phyloP scores from a whole-genome alignment of 2,329 filamentous ascomycete species.

The Aureobasidium sp. region DNA sequence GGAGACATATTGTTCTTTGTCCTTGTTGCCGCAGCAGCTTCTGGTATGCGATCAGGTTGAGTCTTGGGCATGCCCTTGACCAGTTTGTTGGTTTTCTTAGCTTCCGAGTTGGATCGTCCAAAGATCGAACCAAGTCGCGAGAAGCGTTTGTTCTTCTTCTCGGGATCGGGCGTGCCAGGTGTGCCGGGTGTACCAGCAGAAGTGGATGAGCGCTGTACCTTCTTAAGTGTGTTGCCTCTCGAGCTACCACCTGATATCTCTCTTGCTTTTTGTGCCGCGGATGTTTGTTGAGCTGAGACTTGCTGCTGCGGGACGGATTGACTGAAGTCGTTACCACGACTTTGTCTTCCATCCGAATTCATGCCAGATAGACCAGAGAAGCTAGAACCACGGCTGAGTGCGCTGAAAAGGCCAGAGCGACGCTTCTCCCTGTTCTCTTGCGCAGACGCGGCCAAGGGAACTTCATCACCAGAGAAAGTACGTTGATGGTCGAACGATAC shows the following conservation, averaged over 20 bases:
- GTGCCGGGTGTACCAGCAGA: slow-evolving; percentile 17
- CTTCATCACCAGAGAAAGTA: slow-evolving; percentile 12
- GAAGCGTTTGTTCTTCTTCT: slow-evolving; percentile 39
- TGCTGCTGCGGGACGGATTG: neutral
- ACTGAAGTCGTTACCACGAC: neutral
- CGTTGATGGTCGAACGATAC: neutral
- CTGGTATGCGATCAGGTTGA: neutral
- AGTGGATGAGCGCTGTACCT: slow-evolving; percentile 24
- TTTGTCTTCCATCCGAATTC: neutral
- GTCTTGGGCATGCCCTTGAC: slow-evolving; percentile 8
- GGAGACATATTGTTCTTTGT: slow-evolving; percentile 10
- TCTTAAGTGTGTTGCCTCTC: slow-evolving; percentile 23
- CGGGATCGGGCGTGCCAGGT: slow-evolving; percentile 20
- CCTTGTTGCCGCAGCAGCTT: neutral
- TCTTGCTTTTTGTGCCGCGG: slow-evolving; percentile 3
- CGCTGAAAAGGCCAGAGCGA: slow-evolving; percentile 22
- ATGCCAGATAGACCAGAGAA: slow-evolving; percentile 14
- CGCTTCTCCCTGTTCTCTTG: slow-evolving; percentile 18
- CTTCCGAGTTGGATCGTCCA: slow-evolving; percentile 30
- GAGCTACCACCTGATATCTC: neutral
- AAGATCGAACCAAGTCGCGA: slow-evolving; percentile 40
- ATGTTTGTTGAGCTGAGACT: neutral
- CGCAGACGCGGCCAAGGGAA: neutral
- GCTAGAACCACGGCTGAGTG: slow-evolving; percentile 18
- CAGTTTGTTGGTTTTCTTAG: slow-evolving; percentile 22